Conservation (phyloP, 2,329 filamentous ascomycete genomes). For the Ceratocystis albifundus region DNA sequence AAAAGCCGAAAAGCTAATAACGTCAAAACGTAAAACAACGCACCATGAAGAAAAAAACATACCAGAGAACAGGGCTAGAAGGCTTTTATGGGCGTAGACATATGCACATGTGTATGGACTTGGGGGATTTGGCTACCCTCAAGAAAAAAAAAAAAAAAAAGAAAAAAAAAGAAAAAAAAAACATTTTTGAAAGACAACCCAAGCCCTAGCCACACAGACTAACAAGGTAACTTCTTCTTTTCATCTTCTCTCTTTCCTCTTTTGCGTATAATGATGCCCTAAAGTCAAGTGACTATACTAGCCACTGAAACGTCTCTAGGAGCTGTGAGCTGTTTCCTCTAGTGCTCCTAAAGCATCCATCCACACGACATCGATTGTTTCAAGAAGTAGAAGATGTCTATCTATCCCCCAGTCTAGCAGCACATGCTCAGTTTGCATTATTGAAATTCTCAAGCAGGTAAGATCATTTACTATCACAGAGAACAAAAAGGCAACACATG, state of each 20-base stretch:
- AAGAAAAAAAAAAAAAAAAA: too few relatives aligned
- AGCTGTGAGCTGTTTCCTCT: background rate
- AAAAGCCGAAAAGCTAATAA: slow-evolving; percentile 10
- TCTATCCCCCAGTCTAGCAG: background rate
- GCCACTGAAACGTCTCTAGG: background rate
- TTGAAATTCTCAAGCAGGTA: background rate
- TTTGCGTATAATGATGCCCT: background rate
- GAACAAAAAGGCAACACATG: background rate
- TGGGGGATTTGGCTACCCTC: background rate
- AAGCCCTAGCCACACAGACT: background rate
- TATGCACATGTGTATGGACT: background rate
- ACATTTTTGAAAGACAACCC: background rate
- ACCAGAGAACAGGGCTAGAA: background rate
- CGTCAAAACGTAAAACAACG: slow-evolving; percentile 10
- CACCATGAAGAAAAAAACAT: background rate
- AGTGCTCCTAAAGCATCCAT: background rate
- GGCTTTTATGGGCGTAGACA: background rate
- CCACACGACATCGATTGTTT: background rate
- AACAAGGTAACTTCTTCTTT: background rate
- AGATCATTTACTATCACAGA: background rate
- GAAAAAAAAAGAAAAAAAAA: background rate
- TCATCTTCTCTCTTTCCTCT: background rate
- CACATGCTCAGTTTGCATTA: background rate
- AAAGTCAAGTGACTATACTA: slow-evolving; percentile 1
- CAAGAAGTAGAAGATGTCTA: background rate